phyloP scores from a whole-genome alignment of 345 rosid genomes.

The Populus davidiana region DNA sequence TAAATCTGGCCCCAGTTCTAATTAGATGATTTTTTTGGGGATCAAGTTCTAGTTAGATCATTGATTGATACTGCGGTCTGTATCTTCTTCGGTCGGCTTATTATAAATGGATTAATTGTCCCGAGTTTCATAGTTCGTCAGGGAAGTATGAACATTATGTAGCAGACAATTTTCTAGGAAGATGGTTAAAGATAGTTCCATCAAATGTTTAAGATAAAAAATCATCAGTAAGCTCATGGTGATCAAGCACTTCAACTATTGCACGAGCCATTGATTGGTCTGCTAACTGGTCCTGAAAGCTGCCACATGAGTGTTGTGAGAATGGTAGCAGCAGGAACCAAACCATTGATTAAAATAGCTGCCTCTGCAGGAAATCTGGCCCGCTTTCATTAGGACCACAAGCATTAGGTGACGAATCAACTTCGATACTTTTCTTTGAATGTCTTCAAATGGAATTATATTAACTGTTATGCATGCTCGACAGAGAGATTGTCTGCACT shows the following conservation, averaged over 20 bases:
- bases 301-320: background rate
- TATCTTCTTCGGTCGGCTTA: background rate
- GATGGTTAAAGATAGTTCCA: no score
- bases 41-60: background rate
- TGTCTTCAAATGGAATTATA: background rate
- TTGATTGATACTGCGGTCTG: background rate
- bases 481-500: slow-evolving; percentile 5
- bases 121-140: background rate
- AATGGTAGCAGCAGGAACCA: background rate
- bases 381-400: slow-evolving; percentile 26
- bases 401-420: background rate
- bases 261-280: slow-evolving; percentile 3
- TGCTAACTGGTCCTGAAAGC: background rate
- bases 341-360: slow-evolving; percentile 12
- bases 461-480: slow-evolving; percentile 3
- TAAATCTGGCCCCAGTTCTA: background rate
- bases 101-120: background rate
- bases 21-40: no score
- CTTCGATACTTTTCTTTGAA: slow-evolving; percentile 16
- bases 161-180: no score
- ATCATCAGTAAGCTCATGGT: background rate
- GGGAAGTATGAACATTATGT: background rate
- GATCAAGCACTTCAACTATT: background rate
- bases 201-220: background rate
- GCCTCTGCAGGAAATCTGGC: background rate